Evolutionary conservation across 177 flowering plant species (phyloP).

Genomic region (Vitis hybrid): DNA sequence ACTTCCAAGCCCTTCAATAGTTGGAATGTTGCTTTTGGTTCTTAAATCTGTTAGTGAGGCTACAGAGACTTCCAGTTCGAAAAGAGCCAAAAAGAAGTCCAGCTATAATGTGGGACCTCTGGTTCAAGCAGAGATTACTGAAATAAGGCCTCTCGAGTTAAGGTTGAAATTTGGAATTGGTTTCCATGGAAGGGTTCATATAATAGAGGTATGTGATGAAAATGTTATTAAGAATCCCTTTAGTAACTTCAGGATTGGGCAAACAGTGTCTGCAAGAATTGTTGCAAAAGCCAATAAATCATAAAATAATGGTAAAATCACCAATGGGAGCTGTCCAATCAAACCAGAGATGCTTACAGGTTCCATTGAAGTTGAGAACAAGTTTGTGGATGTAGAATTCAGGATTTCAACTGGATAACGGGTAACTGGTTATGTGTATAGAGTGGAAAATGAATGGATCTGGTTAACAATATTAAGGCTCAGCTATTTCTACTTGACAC

Average conservation of each 20-base stretch:
- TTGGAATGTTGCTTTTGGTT: background rate
- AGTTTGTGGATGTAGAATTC: too few species aligned
- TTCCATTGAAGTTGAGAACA: too few species aligned
- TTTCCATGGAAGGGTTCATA: constrained; percentile 69
- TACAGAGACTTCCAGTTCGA: constrained; percentile 58
- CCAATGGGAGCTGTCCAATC: constrained; percentile 75
- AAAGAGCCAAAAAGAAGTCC: constrained; percentile 62
- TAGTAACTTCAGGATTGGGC: constrained; percentile 65
- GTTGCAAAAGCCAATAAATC: constrained; percentile 43
- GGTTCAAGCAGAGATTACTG: constrained; percentile 90
- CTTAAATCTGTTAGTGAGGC: constrained; percentile 57
- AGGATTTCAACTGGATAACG: too few species aligned
- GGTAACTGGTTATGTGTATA: too few species aligned
- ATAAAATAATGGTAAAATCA: constrained; percentile 25
- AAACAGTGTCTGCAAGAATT: constrained; percentile 65
- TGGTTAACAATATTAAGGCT: too few species aligned
- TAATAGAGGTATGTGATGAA: constrained; percentile 84
- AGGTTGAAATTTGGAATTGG: constrained; percentile 79
- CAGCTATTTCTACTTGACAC: too few species aligned
- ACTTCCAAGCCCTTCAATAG: constrained; percentile 47
- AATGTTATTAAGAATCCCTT: constrained; percentile 53
- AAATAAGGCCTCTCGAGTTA: constrained; percentile 68
- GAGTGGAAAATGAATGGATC: too few species aligned
- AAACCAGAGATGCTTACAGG: constrained; percentile 30
- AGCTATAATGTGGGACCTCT: constrained; percentile 64